Base-by-base conservation (phyloP, 805 yeast genomes). In the Saturnispora ahearnii region DNA sequence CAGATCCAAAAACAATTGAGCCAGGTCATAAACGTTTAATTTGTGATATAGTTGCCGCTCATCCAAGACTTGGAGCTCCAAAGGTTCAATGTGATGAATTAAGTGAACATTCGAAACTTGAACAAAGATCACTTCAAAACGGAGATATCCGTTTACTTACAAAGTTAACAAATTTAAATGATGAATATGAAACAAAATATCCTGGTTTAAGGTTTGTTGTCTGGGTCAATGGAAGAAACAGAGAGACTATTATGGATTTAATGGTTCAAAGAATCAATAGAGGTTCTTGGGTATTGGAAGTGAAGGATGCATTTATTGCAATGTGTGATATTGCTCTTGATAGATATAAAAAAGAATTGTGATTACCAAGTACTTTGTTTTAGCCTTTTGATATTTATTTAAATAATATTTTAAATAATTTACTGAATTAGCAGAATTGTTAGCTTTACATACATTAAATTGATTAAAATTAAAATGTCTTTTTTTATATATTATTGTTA, bases 291-390 rank as follows among this genome's bases (percentile, higher is more conserved):
- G 61, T 57, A 6, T 47, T 55, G 31, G 97, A 90, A 63, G 74
- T 79, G 50, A 42, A 51, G 8, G 84, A 80, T 44, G 95, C 96
- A 0, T 77, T 87, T 56, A 71, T 81, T 55, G 96, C 95, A 24
- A 87, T 89, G 95, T 87, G 96, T 64, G 95, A 87, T 64, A 90
- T 89, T 50, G 96, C 96, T 0, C 57, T 74, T 26, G 96, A 88
- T 66, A 72, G 97, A 51, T 82, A 82, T 0, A 55, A 55, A n/a
- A 84, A 52, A 13, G 9, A 8, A 6, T 26, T 26, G 9, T 26
- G 3, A 26, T 26, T 26, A 18, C 18, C 18, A 18, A 18, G 18
- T 18, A 18, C 18, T 18, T 18, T 18, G 18, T 18, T 18, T 18
- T 18, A 2, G 2, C 18, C 18, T 2, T 34, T 34, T 34, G 21